phyloP scores from a whole-genome alignment of 805 yeast genomes.

The Saturnispora bothae region DNA sequence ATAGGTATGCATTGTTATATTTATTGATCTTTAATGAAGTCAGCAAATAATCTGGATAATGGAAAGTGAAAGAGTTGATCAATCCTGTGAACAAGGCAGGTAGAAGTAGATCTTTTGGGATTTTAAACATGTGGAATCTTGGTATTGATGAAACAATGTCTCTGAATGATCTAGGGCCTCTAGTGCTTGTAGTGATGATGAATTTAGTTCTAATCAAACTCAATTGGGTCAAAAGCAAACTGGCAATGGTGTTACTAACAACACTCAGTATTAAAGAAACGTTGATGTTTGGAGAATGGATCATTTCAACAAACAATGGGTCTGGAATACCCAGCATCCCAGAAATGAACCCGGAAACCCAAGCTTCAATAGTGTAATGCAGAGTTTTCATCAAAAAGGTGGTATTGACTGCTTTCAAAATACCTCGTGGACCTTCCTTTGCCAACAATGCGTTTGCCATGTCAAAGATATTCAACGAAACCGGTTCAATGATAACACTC shows the following conservation, averaged over 20 bases:
- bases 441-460: slow-evolving; percentile 53
- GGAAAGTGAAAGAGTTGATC: slow-evolving; percentile 21
- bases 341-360: slow-evolving; percentile 83
- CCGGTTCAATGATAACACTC: slow-evolving; percentile 34
- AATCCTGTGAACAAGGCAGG: slow-evolving; percentile 44
- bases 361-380: slow-evolving; percentile 70
- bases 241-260: slow-evolving; percentile 62
- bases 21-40: slow-evolving; percentile 56
- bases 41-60: slow-evolving; percentile 43
- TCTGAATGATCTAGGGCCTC: slow-evolving; percentile 56
- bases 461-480: slow-evolving; percentile 52
- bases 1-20: slow-evolving; percentile 49
- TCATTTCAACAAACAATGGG: slow-evolving; percentile 73
- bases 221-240: slow-evolving; percentile 65
- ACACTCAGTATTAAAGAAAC: slow-evolving; percentile 59
- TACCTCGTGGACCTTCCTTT: slow-evolving; percentile 61
- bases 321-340: slow-evolving; percentile 79
- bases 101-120: slow-evolving; percentile 47
- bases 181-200: slow-evolving; percentile 43
- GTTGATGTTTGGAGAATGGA: slow-evolving; percentile 70
- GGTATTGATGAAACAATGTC: slow-evolving; percentile 47
- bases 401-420: slow-evolving; percentile 68
- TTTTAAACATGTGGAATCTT: slow-evolving; percentile 29
- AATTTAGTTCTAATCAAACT: slow-evolving; percentile 72
- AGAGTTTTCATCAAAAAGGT: slow-evolving; percentile 70